These are phyloP conservation scores for Xerocomus amazonicus DNA, from an alignment of 1,284 basidiomycete genomes.

Conservation along the genomic window DNA sequence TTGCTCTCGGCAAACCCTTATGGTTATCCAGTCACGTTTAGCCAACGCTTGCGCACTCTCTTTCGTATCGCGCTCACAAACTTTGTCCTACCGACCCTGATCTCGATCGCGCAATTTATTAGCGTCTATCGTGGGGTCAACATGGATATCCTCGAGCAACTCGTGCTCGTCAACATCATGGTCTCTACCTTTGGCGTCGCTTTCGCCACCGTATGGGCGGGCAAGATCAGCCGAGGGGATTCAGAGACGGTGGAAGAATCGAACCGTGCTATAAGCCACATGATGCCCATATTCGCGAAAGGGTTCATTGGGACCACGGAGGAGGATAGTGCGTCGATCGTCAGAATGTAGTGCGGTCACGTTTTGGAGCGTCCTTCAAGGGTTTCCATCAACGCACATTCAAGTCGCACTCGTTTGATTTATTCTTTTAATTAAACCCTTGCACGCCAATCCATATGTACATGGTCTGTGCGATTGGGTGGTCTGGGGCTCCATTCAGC, in stretches of 20 bases:
- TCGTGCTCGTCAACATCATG: constrained; percentile 9
- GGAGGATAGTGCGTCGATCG: background rate
- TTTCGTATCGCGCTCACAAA: constrained; percentile 25
- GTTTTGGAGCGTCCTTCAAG: too few relatives aligned
- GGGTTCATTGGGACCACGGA: background rate
- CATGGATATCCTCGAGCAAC: constrained; percentile 1
- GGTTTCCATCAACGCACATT: too few relatives aligned
- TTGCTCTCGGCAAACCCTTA: too few relatives aligned
- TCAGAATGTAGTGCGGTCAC: too few relatives aligned
- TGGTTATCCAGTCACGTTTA: constrained; percentile 11
- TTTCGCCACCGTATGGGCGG: constrained; percentile 18
- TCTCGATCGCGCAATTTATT: constrained; percentile 26
- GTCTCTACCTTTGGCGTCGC: constrained; percentile 15
- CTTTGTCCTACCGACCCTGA: constrained; percentile 22
- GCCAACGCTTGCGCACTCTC: constrained; percentile 16
- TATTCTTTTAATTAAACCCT: too few relatives aligned
- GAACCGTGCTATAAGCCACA: background rate
- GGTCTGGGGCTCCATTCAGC: too few relatives aligned
- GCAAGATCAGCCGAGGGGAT: constrained; percentile 7
- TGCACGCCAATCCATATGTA: too few relatives aligned
- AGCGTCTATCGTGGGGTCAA: constrained; percentile 1
- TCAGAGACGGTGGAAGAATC: background rate
- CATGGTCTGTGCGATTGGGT: too few relatives aligned
- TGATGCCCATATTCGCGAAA: constrained; percentile 6
- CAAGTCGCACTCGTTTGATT: too few relatives aligned